A percentile compares a stretch with the other conserved stretches of the same genome.
Conservation (phyloP, 2,329 filamentous ascomycete species). For the Hypomyces perniciosus region DNA sequence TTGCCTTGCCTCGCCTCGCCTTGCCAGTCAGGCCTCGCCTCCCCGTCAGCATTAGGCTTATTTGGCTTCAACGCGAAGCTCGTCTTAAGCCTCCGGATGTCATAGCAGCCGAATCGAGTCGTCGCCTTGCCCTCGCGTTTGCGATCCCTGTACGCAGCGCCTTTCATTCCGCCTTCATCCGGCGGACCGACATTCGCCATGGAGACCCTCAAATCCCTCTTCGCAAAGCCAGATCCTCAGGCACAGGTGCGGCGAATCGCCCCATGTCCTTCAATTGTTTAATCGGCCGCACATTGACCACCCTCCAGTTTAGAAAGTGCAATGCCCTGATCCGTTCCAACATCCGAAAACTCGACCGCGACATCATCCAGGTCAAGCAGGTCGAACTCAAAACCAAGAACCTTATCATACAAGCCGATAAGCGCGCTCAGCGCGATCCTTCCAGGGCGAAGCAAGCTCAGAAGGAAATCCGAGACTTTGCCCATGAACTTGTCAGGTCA, state of each 20-base stretch:
- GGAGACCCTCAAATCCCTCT: conserved; percentile 81
- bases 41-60: neutral
- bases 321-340: conserved; percentile 85
- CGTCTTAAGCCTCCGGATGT: neutral
- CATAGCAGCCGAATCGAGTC: neutral
- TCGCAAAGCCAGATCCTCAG: conserved; percentile 88
- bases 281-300: neutral
- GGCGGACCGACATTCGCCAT: conserved; percentile 44
- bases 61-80: neutral
- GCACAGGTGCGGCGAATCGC: conserved; percentile 61
- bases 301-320: conserved; percentile 80
- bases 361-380: conserved; percentile 71
- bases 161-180: neutral
- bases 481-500: conserved; percentile 76
- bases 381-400: conserved; percentile 80
- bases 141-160: conserved; percentile 1
- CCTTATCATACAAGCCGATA: conserved; percentile 76
- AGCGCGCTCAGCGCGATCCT: conserved; percentile 74
- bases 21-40: too few species aligned
- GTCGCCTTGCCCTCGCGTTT: conserved; percentile 2
- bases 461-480: conserved; percentile 80
- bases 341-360: conserved; percentile 89
- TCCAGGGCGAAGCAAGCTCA: conserved; percentile 72
- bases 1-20: neutral
- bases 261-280: neutral